Base-by-base conservation (phyloP, 192 early-diverging fungal species). In the Gaertneriomyces semiglobifer region DNA sequence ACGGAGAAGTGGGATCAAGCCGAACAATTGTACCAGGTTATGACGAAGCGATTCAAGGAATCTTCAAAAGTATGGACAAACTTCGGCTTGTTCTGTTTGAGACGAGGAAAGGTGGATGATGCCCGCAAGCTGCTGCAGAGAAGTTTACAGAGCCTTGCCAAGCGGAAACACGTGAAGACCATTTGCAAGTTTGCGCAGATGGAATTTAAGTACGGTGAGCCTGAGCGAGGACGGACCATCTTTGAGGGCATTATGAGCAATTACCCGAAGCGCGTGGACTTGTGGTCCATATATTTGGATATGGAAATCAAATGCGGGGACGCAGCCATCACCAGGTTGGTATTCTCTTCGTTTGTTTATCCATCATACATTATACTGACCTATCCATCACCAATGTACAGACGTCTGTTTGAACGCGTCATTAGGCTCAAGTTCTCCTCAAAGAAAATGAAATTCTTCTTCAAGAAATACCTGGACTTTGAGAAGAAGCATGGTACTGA, bases 381-480 rank as follows among this genome's bases (percentile, higher is more conserved):
- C 50, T 62, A 60, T 43, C 14, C 9, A 46, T 61, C 40, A 56
- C 43, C 40, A 25, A 59, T 44, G 12, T 16, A 56, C 45, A 77
- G 81, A 11, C 77, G 87, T 0, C 71, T 99, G 63, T 99, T 99
- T 83, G 89, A 93, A 72, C 89, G 94, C 33, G 87, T 92, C 20
- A 88, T 91, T n/a, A 80, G 81, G 8, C 78, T 95, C 80, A 95
- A 94, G 74, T 81, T 90, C 67, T 95, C 95, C 19, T 90, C 92
- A 25, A 97, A 95, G 83, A 94, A 96, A 85, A 95, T 97, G 92
- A 98, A 97, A 77, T 98, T 93, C 81, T 88, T 99, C 70, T 98
- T 99, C 79, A 99, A 98, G 80, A 93, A 94, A 79, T 99, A 92
- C 86, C 83, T 99, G 55, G 86, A 88, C 19, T 99, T 91, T 74